Evolutionary conservation across 345 rosid genomes (phyloP).

Genomic region (Melaleuca quinquenervia): DNA sequence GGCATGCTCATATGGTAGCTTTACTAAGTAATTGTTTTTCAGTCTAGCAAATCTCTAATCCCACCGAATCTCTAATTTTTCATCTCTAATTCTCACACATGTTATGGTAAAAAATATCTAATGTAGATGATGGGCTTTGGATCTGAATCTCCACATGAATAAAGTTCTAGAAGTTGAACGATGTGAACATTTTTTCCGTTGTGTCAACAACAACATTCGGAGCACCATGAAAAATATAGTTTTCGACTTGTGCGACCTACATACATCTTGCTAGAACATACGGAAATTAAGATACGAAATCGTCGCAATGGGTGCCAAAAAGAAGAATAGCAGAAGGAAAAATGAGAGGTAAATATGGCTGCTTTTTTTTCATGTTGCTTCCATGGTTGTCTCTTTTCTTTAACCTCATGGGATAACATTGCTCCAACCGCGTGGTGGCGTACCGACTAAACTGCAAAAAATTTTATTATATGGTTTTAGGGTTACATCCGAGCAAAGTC

Average conservation of each 20-base stretch:
- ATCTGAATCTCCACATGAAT: not conserved
- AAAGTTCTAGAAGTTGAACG: not conserved
- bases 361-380: not conserved
- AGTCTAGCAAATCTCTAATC: not conserved
- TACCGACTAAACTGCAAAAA: not conserved
- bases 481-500: not conserved
- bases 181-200: not conserved
- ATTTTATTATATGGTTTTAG: not conserved
- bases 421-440: not conserved
- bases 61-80: not conserved
- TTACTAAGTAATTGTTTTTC: not conserved
- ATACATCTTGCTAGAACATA: not conserved
- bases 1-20: not conserved
- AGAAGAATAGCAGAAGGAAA: not conserved
- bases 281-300: not conserved
- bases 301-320: not conserved
- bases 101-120: not conserved
- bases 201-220: not conserved
- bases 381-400: not conserved
- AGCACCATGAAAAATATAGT: not conserved
- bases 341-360: not conserved
- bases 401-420: not conserved
- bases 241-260: not conserved
- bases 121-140: not conserved
- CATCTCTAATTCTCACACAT: not conserved